These are phyloP conservation scores for Aureobasidium sp. DNA, from an alignment of 2,329 filamentous ascomycete genomes.

Conservation along the genomic window DNA sequence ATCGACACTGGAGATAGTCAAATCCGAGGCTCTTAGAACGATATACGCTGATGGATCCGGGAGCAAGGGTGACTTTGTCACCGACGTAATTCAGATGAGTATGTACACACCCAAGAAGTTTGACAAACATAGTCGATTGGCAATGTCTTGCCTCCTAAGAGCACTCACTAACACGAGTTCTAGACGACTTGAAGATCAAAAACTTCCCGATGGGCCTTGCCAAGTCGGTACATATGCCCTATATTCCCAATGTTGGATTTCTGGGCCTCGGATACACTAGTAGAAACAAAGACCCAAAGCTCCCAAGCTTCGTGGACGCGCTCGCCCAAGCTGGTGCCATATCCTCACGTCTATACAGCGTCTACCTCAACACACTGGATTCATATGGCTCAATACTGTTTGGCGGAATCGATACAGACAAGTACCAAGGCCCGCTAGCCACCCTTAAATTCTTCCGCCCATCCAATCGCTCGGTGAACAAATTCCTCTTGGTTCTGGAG, in stretches of 20 bases:
- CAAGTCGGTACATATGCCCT: conserved; percentile 16
- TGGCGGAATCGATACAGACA: conserved; percentile 26
- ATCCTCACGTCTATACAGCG: conserved; percentile 24
- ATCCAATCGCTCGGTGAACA: background rate
- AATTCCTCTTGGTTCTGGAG: background rate
- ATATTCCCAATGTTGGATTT: conserved; percentile 20
- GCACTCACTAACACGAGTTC: background rate
- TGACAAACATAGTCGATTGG: too few relatives aligned
- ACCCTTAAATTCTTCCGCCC: conserved; percentile 23
- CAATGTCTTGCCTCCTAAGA: too few relatives aligned
- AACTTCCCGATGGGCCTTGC: conserved; percentile 27
- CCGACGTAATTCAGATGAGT: conserved; percentile 19
- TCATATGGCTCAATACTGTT: conserved; percentile 25
- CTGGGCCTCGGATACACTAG: conserved; percentile 25
- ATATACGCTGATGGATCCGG: conserved; percentile 24
- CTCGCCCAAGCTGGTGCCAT: conserved; percentile 24
- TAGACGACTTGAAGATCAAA: conserved; percentile 20
- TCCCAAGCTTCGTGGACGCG: conserved; percentile 26
- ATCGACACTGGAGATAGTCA: conserved; percentile 21
- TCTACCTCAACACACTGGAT: conserved; percentile 24
- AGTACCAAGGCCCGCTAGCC: conserved; percentile 23
- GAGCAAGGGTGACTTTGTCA: conserved; percentile 19
- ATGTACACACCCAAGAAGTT: background rate
- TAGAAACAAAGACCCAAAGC: conserved; percentile 7
- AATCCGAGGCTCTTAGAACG: conserved; percentile 23